Conservation (phyloP, 805 yeast species). For the Cyberlindnera sargentensis region DNA sequence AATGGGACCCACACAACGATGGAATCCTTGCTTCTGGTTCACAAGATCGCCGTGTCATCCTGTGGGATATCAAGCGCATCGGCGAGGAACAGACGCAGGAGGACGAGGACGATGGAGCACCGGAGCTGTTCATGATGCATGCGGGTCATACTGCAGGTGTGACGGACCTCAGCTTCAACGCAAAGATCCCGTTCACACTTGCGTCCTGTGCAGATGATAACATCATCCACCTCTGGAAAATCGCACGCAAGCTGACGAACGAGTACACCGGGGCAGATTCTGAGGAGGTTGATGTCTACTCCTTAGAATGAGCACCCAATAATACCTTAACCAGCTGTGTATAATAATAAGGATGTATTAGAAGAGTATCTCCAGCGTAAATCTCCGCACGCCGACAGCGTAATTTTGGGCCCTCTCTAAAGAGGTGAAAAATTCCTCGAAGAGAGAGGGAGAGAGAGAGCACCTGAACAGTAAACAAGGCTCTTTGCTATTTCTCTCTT, state of each 20-base stretch:
- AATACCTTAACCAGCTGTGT: not conserved
- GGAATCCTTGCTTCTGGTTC: constrained; percentile 75
- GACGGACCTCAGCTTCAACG: constrained; percentile 66
- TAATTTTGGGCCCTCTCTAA: constrained; percentile 2
- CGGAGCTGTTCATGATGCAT: constrained; percentile 85
- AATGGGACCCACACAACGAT: constrained; percentile 73
- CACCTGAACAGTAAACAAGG: not conserved
- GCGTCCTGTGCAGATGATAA: constrained; percentile 48
- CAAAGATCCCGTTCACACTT: constrained; percentile 64
- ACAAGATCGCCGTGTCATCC: constrained; percentile 65
- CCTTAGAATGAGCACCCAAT: constrained; percentile 12
- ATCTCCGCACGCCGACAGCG: constrained; percentile 1
- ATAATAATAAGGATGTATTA: too few species aligned
- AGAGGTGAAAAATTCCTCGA: constrained; percentile 7
- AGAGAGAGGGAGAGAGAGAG: not conserved
- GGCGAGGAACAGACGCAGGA: constrained; percentile 84
- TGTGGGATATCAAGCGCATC: constrained; percentile 75
- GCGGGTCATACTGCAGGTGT: constrained; percentile 83
- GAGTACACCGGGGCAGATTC: constrained; percentile 15
- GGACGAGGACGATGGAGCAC: constrained; percentile 87
- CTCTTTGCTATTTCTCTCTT: not conserved
- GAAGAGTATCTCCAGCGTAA: constrained; percentile 2
- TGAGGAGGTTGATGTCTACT: constrained; percentile 17
- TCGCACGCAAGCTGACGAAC: constrained; percentile 30
- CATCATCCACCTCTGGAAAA: constrained; percentile 39